These are phyloP conservation scores for Mentha longifolia DNA, from an alignment of 257 asterid species.

Conservation along the genomic window DNA sequence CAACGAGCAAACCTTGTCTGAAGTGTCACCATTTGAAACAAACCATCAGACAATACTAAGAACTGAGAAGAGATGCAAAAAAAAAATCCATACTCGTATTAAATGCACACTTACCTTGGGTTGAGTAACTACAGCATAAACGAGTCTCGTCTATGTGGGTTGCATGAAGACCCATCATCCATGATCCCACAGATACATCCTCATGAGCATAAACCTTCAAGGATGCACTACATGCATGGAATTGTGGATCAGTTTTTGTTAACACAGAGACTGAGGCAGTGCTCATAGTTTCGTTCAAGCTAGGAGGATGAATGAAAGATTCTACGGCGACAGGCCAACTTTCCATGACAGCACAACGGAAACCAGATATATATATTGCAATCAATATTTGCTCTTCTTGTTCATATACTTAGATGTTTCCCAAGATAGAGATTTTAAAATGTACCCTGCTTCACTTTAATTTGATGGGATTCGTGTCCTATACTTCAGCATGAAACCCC, in stretches of 20 bases:
- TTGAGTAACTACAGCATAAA: slow-evolving; percentile 68
- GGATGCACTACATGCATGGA: slow-evolving; percentile 71
- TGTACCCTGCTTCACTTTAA: background rate
- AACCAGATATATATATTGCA: background rate
- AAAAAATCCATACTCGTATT: background rate
- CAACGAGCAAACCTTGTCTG: slow-evolving; percentile 80
- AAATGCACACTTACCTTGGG: slow-evolving; percentile 56
- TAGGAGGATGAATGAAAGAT: background rate
- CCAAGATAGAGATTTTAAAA: background rate
- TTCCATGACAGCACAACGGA: background rate
- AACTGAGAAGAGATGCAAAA: background rate
- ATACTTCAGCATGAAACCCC: background rate
- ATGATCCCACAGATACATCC: slow-evolving; percentile 87
- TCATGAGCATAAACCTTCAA: slow-evolving; percentile 83
- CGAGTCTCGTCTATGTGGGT: slow-evolving; percentile 83
- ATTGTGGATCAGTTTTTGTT: slow-evolving; percentile 4
- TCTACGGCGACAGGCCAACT: background rate
- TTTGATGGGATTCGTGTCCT: background rate
- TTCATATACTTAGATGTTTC: slow-evolving; percentile 5
- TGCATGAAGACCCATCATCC: slow-evolving; percentile 94
- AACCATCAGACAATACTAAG: slow-evolving; percentile 9
- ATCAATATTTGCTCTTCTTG: background rate
- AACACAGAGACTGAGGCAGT: background rate
- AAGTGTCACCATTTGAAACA: slow-evolving; percentile 29
- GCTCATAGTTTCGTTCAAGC: background rate